These are phyloP conservation scores for Arctium lappa DNA, from an alignment of 129 eudicot genomes.

Conservation along the genomic window DNA sequence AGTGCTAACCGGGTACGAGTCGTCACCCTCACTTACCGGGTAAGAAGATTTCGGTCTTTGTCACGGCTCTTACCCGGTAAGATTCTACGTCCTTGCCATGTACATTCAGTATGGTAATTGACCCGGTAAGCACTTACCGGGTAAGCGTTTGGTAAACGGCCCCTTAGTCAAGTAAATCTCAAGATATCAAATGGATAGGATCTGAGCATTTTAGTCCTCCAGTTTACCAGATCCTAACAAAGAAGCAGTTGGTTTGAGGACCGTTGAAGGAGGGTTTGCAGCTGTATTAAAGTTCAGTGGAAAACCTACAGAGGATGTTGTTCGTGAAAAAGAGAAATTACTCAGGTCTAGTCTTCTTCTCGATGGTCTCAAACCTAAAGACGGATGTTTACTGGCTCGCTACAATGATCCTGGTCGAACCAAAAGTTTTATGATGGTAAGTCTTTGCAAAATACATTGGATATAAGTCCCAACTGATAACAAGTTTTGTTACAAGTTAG, in stretches of 20 bases:
- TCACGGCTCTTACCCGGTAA: too few species aligned
- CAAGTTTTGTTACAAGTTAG: background rate
- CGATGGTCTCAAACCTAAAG: slow-evolving; percentile 73
- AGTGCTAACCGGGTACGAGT: too few species aligned
- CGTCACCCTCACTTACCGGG: too few species aligned
- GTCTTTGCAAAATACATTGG: background rate
- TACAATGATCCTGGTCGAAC: slow-evolving; percentile 98
- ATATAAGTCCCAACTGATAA: background rate
- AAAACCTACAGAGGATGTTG: slow-evolving; percentile 86
- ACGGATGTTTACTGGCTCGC: slow-evolving; percentile 79
- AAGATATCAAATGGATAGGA: background rate
- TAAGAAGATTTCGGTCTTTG: too few species aligned
- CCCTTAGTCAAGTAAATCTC: background rate
- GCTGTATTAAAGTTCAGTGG: slow-evolving; percentile 89
- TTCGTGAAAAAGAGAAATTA: slow-evolving; percentile 58
- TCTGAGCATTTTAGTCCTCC: slow-evolving; percentile 8
- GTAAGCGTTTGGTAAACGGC: too few species aligned
- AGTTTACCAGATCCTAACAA: slow-evolving; percentile 82
- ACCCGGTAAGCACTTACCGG: too few species aligned
- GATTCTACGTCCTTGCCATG: too few species aligned
- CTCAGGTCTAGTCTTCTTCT: slow-evolving; percentile 49
- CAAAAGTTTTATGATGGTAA: slow-evolving; percentile 79
- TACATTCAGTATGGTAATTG: too few species aligned
- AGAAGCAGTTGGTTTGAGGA: slow-evolving; percentile 58
- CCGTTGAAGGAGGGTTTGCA: slow-evolving; percentile 81